phyloP scores from a whole-genome alignment of 495 filamentous ascomycete species.

The Aspergillus cavernicola region DNA sequence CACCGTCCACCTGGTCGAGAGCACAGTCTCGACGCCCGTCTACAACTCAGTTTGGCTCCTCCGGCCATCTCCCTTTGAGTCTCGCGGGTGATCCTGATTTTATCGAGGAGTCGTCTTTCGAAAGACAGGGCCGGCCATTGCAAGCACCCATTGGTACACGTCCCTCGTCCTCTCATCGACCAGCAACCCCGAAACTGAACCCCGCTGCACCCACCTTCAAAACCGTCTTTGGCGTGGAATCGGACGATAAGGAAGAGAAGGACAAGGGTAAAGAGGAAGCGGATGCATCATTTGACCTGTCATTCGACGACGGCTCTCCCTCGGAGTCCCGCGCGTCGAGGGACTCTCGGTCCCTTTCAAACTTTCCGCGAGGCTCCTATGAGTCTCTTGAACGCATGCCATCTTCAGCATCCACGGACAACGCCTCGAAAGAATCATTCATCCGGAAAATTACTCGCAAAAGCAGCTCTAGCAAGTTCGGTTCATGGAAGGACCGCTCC shows the following conservation, averaged over 20 bases:
- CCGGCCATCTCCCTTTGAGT: slow-evolving; percentile 49
- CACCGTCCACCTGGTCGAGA: slow-evolving; percentile 52
- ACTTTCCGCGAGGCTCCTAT: slow-evolving; percentile 64
- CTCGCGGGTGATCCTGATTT: slow-evolving; percentile 47
- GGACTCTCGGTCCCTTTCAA: slow-evolving; percentile 57
- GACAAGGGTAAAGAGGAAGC: slow-evolving; percentile 33
- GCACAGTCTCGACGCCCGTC: slow-evolving; percentile 54
- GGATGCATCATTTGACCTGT: slow-evolving; percentile 36
- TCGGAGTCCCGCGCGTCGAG: slow-evolving; percentile 60
- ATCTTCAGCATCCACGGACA: slow-evolving; percentile 64
- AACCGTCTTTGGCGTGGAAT: slow-evolving; percentile 45
- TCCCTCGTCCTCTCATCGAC: slow-evolving; percentile 51
- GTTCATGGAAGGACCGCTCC: slow-evolving; percentile 65
- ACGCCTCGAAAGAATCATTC: slow-evolving; percentile 57
- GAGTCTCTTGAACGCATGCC: slow-evolving; percentile 70
- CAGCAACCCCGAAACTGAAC: slow-evolving; percentile 57
- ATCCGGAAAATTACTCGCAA: slow-evolving; percentile 75
- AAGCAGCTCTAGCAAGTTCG: slow-evolving; percentile 76
- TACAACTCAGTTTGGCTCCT: slow-evolving; percentile 52
- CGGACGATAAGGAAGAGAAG: slow-evolving; percentile 32
- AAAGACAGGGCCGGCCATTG: slow-evolving; percentile 43
- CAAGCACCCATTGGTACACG: slow-evolving; percentile 55
- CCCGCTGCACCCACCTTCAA: slow-evolving; percentile 59
- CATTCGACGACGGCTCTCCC: slow-evolving; percentile 53
- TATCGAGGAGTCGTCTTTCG: slow-evolving; percentile 36